Evolutionary conservation across 2,329 filamentous ascomycete species (phyloP), one percentile per base, ranked within the genome.

Genomic region (Decorospora gaudefroyi): DNA sequence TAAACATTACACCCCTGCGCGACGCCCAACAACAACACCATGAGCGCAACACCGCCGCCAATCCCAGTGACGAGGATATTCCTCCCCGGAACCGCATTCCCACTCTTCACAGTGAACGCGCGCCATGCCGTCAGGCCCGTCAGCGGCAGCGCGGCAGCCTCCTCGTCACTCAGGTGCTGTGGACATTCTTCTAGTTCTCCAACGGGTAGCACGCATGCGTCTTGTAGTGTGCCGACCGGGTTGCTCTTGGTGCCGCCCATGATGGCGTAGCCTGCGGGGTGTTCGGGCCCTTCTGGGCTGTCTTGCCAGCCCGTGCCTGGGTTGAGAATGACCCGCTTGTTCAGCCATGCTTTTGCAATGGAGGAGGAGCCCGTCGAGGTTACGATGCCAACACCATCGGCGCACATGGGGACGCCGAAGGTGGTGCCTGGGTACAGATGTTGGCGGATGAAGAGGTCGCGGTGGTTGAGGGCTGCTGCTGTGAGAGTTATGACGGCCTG

Each of bases 371-470:
- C 88, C 3, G 83, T 74, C 4, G 77, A 74, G 19, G 85, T 78
- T 3, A 97, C 88, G 44, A 80, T 75, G 41, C 91, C 92, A 57
- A 81, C 85, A 53, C 89, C 92, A 67, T 97, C 92, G 48, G 90
- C 84, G 17, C 95, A 80, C 28, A 97, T 75, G 1, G 92, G 89
- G 4, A 84, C 77, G 47, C 81, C 79, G 70, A 95, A 95, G 9
- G 87, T 86, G 39, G 90, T 86, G 58, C 82, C 86, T 0, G 92
- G 92, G 76, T 97, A 97, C 27, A 95, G 83, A 65, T 91, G 86
- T 70, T 93, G 90, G 41, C 92, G 88, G 72, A 95, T 87, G 75
- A 96, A 97, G 58, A 95, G 83, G 71, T 97, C 93, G 61, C 91
- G 87, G 75, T 97, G 93, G 76, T 97, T 97, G 36, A 97, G 83